Evolutionary conservation across 2,329 filamentous ascomycete species (phyloP), one percentile per base, ranked within the genome.

Genomic region (Diplodia sapinea): DNA sequence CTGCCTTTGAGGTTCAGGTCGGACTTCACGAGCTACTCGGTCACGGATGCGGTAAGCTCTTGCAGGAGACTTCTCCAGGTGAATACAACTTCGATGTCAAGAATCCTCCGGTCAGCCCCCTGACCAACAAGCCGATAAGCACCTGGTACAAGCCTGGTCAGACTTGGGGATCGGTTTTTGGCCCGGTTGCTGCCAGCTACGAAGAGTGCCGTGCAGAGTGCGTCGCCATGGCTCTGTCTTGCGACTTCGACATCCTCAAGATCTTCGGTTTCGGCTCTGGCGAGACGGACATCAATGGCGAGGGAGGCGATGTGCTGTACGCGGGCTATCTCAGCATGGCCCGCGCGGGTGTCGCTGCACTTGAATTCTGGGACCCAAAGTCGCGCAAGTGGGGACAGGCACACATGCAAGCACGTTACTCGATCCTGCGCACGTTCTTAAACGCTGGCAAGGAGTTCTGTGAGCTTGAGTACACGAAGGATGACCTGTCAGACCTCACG

Each of bases 351-450:
- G 84, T 99, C 54, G 87, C 89, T 6, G 91, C 94, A 1, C 85
- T 98, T 26, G 94, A 98, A 77, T 93, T 95, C 84, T 98, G 93
- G 93, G 93, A 97, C 74, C 93, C 93, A 6, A 94, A 94, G 82
- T 89, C 86, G 73, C 85, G 89, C 71, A 97, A 96, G 82, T 97
- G 94, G 94, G 94, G 94, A 9, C 94, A 97, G 79, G 87, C 91
- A 71, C 93, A 97, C 77, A 96, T 93, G 80, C 93, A 96, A 80
- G 94, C 93, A 26, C 91, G 94, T 12, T 97, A 93, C 81, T 92
- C 90, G 63, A 97, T 97, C 74, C 82, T 97, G 50, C 88, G 87
- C 66, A 94, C 89, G 73, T 94, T 97, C 85, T 85, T 97, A 20
- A 87, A 91, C 72, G 94, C 93, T 0, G 92, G 91, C n/a, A 87